Base-by-base conservation (phyloP, 306 rosid genomes). In the Mimosa pudica region DNA sequence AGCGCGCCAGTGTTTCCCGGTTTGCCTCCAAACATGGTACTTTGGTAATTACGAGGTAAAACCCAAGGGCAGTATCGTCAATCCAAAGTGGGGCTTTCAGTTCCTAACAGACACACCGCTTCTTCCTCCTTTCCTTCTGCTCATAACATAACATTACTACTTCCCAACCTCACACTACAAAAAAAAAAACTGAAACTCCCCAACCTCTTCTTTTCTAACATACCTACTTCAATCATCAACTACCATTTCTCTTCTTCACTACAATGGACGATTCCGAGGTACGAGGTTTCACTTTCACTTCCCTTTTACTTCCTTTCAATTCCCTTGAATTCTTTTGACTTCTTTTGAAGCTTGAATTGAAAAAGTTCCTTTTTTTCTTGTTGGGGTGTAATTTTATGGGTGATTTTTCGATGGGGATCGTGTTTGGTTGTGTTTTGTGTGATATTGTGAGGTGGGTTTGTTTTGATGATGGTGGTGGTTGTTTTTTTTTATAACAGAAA, bases 31-130 rank as follows among this genome's bases (percentile, higher is more conserved):
- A 79, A 64, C 77, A 79, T 84, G 89, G 92, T 55, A 78, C 75
- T 70, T 8, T 17, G 69, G 88, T 79, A 83, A 85, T 76, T 69
- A 54, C 36, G 64, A 1, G 8, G 35, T 38, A 11, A 30, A 8
- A 0, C 14, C 0, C 0, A 20, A 41, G 96, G 92, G 65, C 5
- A 88, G 42, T 77, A 47, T 47, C 3, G 92, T 88, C 86, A 76
- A 76, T 45, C 44, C 1, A 0, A 0, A 0, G 1, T 6, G 48
- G 70, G 54, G 30, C 64, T 74, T 82, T 82, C 92, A 83, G 88
- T 90, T 88, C 94, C 87, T 86, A 90, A 90, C 94, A 88, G 94
- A 88, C 92, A 78, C 92, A 76, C 81, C 83, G 77, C 72, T 82
- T 57, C 70, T 70, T 75, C 20, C 86, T 82, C 47, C 47, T 85